phyloP scores from a whole-genome alignment of 2,329 filamentous ascomycete genomes.

The Chaetomiaceae sp. region DNA sequence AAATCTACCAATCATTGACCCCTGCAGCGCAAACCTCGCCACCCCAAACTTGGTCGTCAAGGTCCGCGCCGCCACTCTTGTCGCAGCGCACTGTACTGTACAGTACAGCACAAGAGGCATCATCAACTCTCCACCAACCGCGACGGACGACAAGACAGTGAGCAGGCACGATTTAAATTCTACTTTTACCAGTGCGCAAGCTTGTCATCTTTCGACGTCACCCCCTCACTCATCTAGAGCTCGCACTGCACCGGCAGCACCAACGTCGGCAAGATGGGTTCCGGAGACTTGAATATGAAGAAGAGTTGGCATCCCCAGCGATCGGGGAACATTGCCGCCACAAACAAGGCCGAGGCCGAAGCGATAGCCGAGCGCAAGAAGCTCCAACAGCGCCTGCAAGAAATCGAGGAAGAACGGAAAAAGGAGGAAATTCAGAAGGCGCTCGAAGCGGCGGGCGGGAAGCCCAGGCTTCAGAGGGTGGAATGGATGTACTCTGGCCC shows the following conservation, averaged over 20 bases:
- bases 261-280: constrained; percentile 62
- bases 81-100: background rate
- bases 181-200: too few relatives aligned
- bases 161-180: too few relatives aligned
- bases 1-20: background rate
- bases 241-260: constrained; percentile 18
- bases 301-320: constrained; percentile 92
- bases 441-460: constrained; percentile 84
- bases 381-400: constrained; percentile 84
- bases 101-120: too few relatives aligned
- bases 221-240: background rate
- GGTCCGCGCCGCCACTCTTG: constrained; percentile 8
- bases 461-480: constrained; percentile 68
- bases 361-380: constrained; percentile 93
- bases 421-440: constrained; percentile 88
- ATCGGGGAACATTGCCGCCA: constrained; percentile 61
- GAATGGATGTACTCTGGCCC: constrained; percentile 99
- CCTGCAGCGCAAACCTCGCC: background rate
- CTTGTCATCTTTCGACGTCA: too few relatives aligned
- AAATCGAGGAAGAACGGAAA: constrained; percentile 87
- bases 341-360: constrained; percentile 82
- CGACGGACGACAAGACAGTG: too few relatives aligned
- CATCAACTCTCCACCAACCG: background rate
- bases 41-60: constrained; percentile 12
- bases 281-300: constrained; percentile 89